Percentiles rank a stretch among this genome's conserved stretches.
These are phyloP conservation scores for Kokia cookei DNA, from an alignment of 441 rosid genomes.

Conservation along the genomic window DNA sequence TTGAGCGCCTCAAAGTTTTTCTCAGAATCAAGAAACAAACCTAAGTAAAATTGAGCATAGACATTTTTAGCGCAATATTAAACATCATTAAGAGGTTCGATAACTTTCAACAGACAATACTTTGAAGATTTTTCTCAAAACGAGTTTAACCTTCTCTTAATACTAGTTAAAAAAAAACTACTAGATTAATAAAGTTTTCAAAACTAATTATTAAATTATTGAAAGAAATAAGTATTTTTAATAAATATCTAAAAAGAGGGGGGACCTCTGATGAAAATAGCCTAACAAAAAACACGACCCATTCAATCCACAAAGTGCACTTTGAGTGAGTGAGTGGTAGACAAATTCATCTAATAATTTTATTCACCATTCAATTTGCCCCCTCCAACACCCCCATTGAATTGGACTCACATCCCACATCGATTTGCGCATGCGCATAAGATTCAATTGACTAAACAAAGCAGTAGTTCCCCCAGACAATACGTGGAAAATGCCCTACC, in stretches of 20 bases:
- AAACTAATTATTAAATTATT: too few relatives aligned
- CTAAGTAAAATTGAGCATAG: too few relatives aligned
- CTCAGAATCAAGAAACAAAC: too few relatives aligned
- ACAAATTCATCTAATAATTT: not conserved
- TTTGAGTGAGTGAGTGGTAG: not conserved
- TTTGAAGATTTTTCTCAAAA: too few relatives aligned
- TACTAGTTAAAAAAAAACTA: too few relatives aligned
- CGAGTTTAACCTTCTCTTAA: too few relatives aligned
- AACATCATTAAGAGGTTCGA: too few relatives aligned
- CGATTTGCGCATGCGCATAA: not conserved
- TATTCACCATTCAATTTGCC: slow-evolving; percentile 4
- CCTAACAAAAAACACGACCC: not conserved
- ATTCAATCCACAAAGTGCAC: not conserved
- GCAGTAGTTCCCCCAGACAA: not conserved
- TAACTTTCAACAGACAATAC: too few relatives aligned
- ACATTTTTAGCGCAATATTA: too few relatives aligned
- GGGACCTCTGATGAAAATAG: not conserved
- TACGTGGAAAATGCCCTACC: not conserved
- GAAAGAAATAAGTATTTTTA: too few relatives aligned
- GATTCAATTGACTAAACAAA: slow-evolving; percentile 7
- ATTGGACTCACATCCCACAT: not conserved
- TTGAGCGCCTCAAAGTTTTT: too few relatives aligned
- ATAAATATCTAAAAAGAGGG: not conserved
- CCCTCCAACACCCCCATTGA: not conserved
- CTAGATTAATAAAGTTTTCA: too few relatives aligned